Base-by-base conservation (phyloP, 2,329 filamentous ascomycete species). In the Verruconis gallopava region DNA sequence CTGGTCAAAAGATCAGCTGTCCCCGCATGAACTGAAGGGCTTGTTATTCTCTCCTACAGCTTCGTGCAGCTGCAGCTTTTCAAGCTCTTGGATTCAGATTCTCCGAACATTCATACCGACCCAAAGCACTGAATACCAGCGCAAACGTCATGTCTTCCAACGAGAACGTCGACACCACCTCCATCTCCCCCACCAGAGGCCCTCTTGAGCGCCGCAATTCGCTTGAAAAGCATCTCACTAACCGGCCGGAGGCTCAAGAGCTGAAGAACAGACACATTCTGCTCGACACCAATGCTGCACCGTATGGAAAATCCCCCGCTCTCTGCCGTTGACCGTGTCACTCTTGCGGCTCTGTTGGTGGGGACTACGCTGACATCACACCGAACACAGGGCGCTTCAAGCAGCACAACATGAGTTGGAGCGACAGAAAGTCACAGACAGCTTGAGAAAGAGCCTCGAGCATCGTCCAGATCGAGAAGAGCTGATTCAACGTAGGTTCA, bases 401-500 rank as follows among this genome's bases (percentile, higher is more conserved):
- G 69, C 73, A 13, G 66, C 67, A 43, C 69, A 71, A 40, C 68
- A 70, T 35, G 77, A 80, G 49, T 71, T 83, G 33, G 77, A 79
- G 51, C 73, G 77, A 48, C 76, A 80, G 55, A 35, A 35, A 30
- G 38, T 44, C 13, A 37, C 42, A 14, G 42, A 44, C 15, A 44
- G 20, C 37, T 28, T 44, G 12, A 40, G 20, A 30, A 44, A 44
- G n/a, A 37, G 37, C 4, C 17, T 83, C 11, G 69, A 75, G 50
- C 69, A 73, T 44, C 63, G 79, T 13, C 75, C 77, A 3, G 73
- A 85, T 17, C 77, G 82, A 44, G 74, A 85, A 25, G 77, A 85
- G 54, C 70, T 95, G 17, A 67, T 94, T 48, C 81, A 91, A 57
- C 81, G 83, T 88, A 67, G 48, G 75, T 63, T 35, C 37, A 38